phyloP scores from a whole-genome alignment of 2,329 filamentous ascomycete genomes.

The Aureobasidium uvarum region DNA sequence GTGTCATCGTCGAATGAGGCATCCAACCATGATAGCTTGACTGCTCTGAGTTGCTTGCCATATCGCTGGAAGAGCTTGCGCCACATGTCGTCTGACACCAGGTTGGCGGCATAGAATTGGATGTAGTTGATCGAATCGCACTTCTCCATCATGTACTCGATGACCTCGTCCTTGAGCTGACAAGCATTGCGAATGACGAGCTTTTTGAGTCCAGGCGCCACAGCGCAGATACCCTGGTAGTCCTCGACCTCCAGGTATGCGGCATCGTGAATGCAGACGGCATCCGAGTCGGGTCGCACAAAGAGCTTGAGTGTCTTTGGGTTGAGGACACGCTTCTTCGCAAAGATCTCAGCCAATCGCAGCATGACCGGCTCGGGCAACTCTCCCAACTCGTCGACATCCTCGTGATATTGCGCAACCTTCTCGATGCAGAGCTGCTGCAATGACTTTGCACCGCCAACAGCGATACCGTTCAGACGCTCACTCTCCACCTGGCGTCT shows the following conservation, averaged over 20 bases:
- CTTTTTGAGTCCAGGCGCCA: slow-evolving; percentile 64
- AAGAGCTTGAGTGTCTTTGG: slow-evolving; percentile 51
- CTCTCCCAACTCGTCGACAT: slow-evolving; percentile 64
- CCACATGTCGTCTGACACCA: slow-evolving; percentile 77
- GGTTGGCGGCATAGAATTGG: slow-evolving; percentile 79
- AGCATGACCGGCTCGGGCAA: slow-evolving; percentile 58
- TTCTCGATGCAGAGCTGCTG: slow-evolving; percentile 64
- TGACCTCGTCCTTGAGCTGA: slow-evolving; percentile 81
- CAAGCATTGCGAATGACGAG: slow-evolving; percentile 82
- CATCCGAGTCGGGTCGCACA: slow-evolving; percentile 53
- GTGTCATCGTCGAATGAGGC: slow-evolving; percentile 73
- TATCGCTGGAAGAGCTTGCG: slow-evolving; percentile 63
- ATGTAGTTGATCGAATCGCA: slow-evolving; percentile 67
- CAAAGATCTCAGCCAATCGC: slow-evolving; percentile 62
- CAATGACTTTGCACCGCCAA: slow-evolving; percentile 66
- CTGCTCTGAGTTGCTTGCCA: slow-evolving; percentile 61
- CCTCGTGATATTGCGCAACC: slow-evolving; percentile 61
- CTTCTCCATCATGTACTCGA: slow-evolving; percentile 76
- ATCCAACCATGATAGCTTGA: slow-evolving; percentile 84
- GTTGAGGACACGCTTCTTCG: slow-evolving; percentile 60
- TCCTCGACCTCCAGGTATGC: slow-evolving; percentile 71
- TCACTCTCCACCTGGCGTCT: slow-evolving; percentile 79
- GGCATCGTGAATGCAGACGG: slow-evolving; percentile 60
- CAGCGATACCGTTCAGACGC: slow-evolving; percentile 71
- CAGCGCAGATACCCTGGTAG: slow-evolving; percentile 75